Base-by-base conservation (phyloP, 768 basidiomycete genomes). In the Leccinum subgranulosum region DNA sequence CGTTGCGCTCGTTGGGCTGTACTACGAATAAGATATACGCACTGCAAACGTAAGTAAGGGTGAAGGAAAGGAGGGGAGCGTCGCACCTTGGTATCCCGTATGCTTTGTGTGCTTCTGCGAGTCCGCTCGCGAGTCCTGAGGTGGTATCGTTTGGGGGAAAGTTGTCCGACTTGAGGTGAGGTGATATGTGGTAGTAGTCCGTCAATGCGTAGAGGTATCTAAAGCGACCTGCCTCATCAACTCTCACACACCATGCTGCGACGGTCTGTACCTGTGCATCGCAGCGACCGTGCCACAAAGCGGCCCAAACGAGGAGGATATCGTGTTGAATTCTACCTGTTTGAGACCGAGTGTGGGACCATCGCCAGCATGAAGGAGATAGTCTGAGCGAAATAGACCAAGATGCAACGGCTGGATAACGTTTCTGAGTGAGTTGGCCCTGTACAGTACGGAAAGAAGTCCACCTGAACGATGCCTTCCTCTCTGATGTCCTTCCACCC, bases 301-400 rank as follows among this genome's bases (percentile, higher is more conserved):
- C 1, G 86, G 67, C 0, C 94, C 96, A 70, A 98, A 96, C 1
- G 94, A 94, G 0, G 87, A 84, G 3, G 94, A 92, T 60, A 98
- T 95, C 9, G 96, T 97, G 69, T 99, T 99, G 75, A 98, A 97
- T 71, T 99, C 96, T 43, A 98, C 96, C 74, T 99, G 96, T 70
- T 94, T 96, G 60, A 99, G 73, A 6, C 75, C 72, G 14, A 77
- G 65, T 14, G 19, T 21, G 12, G 45, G 67, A 28, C 74, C 69
- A 0, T 64, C 61, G 2, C 78, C 77, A 8, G 78, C 72, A 63
- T 99, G 93, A 21, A 98, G 74, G 29, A 98, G 77, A 73, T 98
- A 99, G 75, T 99, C 96, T 10, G 94, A 97, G 54, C 96, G 81
- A 74, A 96, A 97, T 19, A 99, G 74, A 19, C 95, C 94, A 6